Conservation (phyloP, 352 stramenopile species). For the Pythium brassicae region DNA sequence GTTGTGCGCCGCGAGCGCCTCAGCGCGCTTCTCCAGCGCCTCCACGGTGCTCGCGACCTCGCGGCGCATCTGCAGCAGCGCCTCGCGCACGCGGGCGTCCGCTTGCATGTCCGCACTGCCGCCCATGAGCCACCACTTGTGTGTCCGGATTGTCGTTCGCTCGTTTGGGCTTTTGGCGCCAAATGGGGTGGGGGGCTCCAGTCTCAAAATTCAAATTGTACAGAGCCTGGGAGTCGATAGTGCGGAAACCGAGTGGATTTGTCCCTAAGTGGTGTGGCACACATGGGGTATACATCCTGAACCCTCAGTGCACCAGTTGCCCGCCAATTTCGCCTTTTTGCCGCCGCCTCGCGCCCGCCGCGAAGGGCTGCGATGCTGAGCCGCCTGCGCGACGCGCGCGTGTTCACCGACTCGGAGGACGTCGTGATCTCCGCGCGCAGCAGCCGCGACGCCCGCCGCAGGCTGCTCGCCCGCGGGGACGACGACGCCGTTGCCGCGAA, state of each 20-base stretch:
- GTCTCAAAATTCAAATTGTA: background rate
- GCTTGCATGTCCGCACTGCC: background rate
- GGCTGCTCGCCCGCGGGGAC: background rate
- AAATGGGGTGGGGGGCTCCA: background rate
- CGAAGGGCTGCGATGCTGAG: conserved; percentile 35
- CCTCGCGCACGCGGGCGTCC: conserved; percentile 40
- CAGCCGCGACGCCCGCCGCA: conserved; percentile 11
- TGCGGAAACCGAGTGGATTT: background rate
- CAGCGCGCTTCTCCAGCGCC: conserved; percentile 56
- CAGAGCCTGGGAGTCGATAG: background rate
- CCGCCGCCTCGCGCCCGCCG: background rate
- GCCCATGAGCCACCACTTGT: too few species aligned
- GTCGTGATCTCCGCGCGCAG: conserved; percentile 33
- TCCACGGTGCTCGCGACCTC: conserved; percentile 48
- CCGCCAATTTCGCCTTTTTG: background rate
- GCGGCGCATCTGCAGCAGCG: conserved; percentile 55
- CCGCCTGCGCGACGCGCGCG: conserved; percentile 49
- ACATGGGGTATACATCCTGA: too few species aligned
- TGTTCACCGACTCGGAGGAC: conserved; percentile 62
- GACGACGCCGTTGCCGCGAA: background rate
- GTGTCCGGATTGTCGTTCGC: too few species aligned
- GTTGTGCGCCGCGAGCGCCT: conserved; percentile 46
- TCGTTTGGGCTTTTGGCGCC: background rate
- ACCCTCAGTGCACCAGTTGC: too few species aligned
- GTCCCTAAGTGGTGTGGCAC: too few species aligned